Conservation (phyloP, 768 basidiomycete species). For the Calocera viscosa region DNA sequence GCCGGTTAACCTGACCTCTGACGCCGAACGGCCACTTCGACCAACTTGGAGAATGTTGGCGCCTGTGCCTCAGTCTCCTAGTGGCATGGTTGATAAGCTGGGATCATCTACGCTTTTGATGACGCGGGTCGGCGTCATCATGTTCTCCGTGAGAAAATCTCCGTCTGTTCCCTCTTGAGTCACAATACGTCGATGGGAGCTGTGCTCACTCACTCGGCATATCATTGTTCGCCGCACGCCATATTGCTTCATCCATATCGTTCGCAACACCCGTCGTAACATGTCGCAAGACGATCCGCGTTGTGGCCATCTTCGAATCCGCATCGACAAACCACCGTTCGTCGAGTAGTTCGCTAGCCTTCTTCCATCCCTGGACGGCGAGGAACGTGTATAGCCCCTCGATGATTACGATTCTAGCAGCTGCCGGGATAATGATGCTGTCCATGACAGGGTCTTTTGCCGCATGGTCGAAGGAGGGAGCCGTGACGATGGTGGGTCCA, state of each 20-base stretch:
- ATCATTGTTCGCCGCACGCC: slow-evolving; percentile 68
- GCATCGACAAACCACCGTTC: slow-evolving; percentile 66
- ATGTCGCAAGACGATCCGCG: slow-evolving; percentile 57
- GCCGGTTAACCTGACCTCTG: neutral
- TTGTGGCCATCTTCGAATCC: slow-evolving; percentile 41
- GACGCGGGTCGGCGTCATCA: slow-evolving; percentile 31
- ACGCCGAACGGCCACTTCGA: neutral
- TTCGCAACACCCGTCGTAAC: slow-evolving; percentile 63
- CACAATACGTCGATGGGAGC: neutral
- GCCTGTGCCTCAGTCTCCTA: neutral
- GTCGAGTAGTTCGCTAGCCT: slow-evolving; percentile 52
- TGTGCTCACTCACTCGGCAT: slow-evolving; percentile 42
- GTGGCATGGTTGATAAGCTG: neutral
- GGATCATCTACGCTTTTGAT: slow-evolving; percentile 37
- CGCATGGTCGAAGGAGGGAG: slow-evolving; percentile 78
- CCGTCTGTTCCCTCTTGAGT: slow-evolving; percentile 30
- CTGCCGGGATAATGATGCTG: slow-evolving; percentile 42
- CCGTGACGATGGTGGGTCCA: slow-evolving; percentile 30
- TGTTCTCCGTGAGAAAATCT: slow-evolving; percentile 31
- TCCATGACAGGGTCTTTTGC: slow-evolving; percentile 69
- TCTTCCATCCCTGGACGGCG: slow-evolving; percentile 56
- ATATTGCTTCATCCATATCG: slow-evolving; percentile 48
- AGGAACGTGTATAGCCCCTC: slow-evolving; percentile 86
- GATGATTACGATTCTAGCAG: slow-evolving; percentile 68
- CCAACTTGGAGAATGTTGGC: neutral